These are phyloP conservation scores for Colletotrichum sp. DNA, from an alignment of 2,329 filamentous ascomycete species.

Conservation along the genomic window DNA sequence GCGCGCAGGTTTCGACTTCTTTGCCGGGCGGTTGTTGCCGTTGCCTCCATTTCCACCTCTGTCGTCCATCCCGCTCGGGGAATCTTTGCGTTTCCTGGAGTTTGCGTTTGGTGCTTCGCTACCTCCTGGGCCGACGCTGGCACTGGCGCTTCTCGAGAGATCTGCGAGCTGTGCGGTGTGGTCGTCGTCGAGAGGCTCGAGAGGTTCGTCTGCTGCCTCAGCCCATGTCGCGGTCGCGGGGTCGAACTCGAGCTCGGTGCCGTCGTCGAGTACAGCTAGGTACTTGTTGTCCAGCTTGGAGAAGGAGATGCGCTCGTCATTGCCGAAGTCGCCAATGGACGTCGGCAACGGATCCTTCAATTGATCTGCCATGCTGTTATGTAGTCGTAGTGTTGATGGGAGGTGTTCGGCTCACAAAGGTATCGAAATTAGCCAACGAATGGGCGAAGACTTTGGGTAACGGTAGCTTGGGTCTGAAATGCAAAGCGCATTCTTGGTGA, in stretches of 20 bases:
- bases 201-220: constrained; percentile 57
- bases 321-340: constrained; percentile 72
- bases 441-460: neutral
- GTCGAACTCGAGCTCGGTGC: constrained; percentile 86
- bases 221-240: constrained; percentile 75
- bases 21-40: constrained; percentile 38
- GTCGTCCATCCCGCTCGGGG: constrained; percentile 14
- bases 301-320: constrained; percentile 84
- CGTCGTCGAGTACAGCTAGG: constrained; percentile 83
- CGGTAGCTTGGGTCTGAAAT: neutral
- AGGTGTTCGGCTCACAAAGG: neutral
- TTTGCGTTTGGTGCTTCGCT: neutral
- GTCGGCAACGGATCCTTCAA: constrained; percentile 56
- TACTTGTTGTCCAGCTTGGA: constrained; percentile 84
- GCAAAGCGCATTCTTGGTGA: constrained; percentile 2
- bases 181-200: constrained; percentile 41
- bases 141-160: constrained; percentile 24
- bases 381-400: neutral
- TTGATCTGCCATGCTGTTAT: constrained; percentile 2
- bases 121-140: neutral
- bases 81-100: constrained; percentile 49
- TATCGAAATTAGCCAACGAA: neutral
- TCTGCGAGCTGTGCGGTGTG: constrained; percentile 29
- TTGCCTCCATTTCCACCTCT: constrained; percentile 19
- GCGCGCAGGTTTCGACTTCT: constrained; percentile 54